Evolutionary conservation across 495 filamentous ascomycete genomes (phyloP).

Genomic region (Podospora conica): DNA sequence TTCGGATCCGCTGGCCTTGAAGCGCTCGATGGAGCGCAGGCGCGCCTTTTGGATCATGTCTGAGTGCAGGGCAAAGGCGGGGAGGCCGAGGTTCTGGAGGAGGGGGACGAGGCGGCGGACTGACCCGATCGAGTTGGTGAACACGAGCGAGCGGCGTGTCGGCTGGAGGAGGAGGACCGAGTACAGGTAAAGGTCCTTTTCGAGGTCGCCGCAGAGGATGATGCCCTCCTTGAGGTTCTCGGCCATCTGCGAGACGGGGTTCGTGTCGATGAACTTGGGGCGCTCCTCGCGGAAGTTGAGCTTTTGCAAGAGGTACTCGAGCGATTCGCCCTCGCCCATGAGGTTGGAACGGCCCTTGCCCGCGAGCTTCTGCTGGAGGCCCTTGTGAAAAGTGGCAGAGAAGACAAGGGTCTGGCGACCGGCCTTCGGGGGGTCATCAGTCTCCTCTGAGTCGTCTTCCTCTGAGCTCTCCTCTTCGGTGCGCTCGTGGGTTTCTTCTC

Average conservation of each 20-base stretch:
- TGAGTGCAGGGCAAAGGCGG: conserved; percentile 75
- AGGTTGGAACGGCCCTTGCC: conserved; percentile 64
- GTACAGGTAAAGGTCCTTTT: conserved; percentile 97
- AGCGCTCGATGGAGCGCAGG: conserved; percentile 83
- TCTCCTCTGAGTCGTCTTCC: conserved; percentile 27
- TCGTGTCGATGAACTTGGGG: conserved; percentile 89
- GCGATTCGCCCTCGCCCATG: conserved; percentile 67
- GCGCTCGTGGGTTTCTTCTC: conserved; percentile 18
- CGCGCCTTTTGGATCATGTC: conserved; percentile 97
- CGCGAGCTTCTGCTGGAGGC: conserved; percentile 80
- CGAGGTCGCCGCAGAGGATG: conserved; percentile 82
- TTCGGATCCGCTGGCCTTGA: conserved; percentile 54
- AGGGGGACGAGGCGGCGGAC: conserved; percentile 82
- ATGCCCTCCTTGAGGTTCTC: conserved; percentile 79
- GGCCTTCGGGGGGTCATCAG: conserved; percentile 29
- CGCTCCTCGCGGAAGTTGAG: conserved; percentile 76
- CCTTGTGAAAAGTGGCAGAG: conserved; percentile 90
- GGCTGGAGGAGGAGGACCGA: conserved; percentile 77
- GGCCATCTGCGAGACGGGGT: conserved; percentile 82
- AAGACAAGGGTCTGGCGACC: conserved; percentile 89
- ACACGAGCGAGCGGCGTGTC: conserved; percentile 72
- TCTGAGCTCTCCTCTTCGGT: conserved; percentile 36
- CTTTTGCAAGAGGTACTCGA: conserved; percentile 88
- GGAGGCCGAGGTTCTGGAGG: conserved; percentile 74
- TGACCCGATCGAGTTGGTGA: conserved; percentile 91